A percentile compares a stretch with the other conserved stretches of the same genome.
phyloP scores from a whole-genome alignment of 1,284 basidiomycete species.

The Cronartium quercuum region DNA sequence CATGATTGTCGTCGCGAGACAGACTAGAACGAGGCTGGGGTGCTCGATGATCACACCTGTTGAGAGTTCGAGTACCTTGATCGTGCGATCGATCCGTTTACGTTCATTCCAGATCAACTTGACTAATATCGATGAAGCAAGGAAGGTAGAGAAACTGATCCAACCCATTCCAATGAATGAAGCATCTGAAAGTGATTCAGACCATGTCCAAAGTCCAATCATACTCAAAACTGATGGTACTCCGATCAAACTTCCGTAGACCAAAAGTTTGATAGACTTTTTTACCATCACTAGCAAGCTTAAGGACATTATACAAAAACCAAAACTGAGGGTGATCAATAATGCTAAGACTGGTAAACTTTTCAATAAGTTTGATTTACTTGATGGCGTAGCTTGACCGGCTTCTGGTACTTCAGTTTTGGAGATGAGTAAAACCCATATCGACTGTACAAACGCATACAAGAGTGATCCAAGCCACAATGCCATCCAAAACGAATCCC shows the following conservation, averaged over 20 bases:
- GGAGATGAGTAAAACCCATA: slow-evolving; percentile 4
- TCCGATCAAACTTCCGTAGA: slow-evolving; percentile 23
- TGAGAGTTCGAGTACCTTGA: slow-evolving; percentile 23
- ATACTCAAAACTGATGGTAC: slow-evolving; percentile 20
- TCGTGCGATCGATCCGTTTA: slow-evolving; percentile 12
- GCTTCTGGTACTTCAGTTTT: not conserved
- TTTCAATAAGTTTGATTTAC: not conserved
- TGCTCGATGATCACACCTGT: slow-evolving; percentile 13
- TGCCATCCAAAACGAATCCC: slow-evolving; percentile 36
- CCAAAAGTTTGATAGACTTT: slow-evolving; percentile 16
- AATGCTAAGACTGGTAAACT: slow-evolving; percentile 20
- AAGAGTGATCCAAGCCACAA: slow-evolving; percentile 24
- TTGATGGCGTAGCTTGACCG: not conserved
- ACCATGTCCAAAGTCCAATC: slow-evolving; percentile 33
- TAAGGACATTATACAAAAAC: slow-evolving; percentile 13
- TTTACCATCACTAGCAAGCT: slow-evolving; percentile 26
- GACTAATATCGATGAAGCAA: not conserved
- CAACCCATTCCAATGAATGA: slow-evolving; percentile 18
- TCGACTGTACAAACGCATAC: slow-evolving; percentile 18
- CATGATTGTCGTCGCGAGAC: slow-evolving; percentile 12
- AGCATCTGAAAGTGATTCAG: slow-evolving; percentile 16
- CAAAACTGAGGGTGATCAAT: slow-evolving; percentile 18
- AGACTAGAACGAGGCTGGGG: slow-evolving; percentile 31
- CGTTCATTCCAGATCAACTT: slow-evolving; percentile 20
- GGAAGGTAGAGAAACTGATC: slow-evolving; percentile 9